phyloP scores from a whole-genome alignment of 495 filamentous ascomycete genomes.

The Aspergillus ostianus region DNA sequence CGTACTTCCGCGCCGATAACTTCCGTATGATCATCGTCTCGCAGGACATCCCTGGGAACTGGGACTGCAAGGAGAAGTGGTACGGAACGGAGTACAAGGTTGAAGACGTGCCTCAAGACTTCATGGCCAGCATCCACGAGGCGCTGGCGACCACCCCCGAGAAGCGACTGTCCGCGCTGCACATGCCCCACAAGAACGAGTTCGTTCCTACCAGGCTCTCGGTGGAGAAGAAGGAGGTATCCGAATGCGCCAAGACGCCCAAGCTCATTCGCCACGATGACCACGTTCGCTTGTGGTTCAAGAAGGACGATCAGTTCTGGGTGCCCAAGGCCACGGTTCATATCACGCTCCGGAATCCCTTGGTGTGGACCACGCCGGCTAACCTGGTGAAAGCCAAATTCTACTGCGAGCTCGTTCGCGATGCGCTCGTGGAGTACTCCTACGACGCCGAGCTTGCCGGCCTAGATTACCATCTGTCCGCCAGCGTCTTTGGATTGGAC shows the following conservation, averaged over 20 bases:
- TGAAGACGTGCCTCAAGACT: conserved; percentile 76
- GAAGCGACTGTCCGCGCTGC: conserved; percentile 66
- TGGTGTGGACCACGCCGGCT: conserved; percentile 73
- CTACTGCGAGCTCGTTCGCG: conserved; percentile 83
- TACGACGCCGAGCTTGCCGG: conserved; percentile 96
- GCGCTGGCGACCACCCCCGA: conserved; percentile 57
- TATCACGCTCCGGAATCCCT: conserved; percentile 74
- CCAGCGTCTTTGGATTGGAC: conserved; percentile 69
- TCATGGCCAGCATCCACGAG: conserved; percentile 64
- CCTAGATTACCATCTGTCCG: conserved; percentile 74
- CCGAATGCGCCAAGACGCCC: conserved; percentile 69
- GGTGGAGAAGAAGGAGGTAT: conserved; percentile 88
- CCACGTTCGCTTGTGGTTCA: conserved; percentile 86
- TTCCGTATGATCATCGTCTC: conserved; percentile 80
- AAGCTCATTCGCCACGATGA: conserved; percentile 87
- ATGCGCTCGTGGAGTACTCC: conserved; percentile 89
- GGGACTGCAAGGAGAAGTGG: conserved; percentile 91
- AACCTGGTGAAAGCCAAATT: conserved; percentile 74
- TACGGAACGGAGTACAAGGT: conserved; percentile 93
- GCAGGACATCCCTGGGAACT: conserved; percentile 77
- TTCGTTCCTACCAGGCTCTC: conserved; percentile 94
- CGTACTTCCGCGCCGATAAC: conserved; percentile 81
- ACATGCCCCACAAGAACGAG: conserved; percentile 90
- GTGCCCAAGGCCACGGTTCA: conserved; percentile 90
- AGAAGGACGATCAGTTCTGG: conserved; percentile 99